Conservation (phyloP, 306 rosid genomes). For the Carpinus fangiana region DNA sequence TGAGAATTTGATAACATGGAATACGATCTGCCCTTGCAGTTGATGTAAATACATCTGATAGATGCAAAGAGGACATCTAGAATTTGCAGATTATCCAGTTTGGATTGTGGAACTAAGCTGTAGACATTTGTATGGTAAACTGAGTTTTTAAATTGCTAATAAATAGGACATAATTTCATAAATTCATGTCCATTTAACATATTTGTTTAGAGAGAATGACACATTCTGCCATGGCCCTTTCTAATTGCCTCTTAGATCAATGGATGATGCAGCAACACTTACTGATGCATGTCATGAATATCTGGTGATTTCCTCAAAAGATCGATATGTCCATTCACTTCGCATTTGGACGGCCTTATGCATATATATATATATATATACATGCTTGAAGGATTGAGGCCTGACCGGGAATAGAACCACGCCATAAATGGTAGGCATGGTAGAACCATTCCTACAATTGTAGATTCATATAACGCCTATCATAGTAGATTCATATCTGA, state of each 20-base stretch:
- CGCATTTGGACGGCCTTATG: neutral
- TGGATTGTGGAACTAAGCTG: conserved; percentile 5
- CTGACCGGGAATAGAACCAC: no score
- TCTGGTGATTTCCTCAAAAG: no score
- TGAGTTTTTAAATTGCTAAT: neutral
- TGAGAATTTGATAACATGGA: conserved; percentile 1
- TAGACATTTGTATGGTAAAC: neutral
- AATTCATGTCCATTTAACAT: neutral
- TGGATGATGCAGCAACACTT: neutral
- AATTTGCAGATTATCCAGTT: neutral
- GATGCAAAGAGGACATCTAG: conserved; percentile 5
- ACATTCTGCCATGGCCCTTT: neutral
- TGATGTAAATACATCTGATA: conserved; percentile 25
- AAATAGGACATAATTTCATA: neutral
- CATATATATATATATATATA: no score
- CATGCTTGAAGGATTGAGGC: neutral
- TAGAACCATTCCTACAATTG: no score
- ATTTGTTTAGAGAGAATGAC: neutral
- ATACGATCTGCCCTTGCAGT: conserved; percentile 1
- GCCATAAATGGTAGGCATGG: no score
- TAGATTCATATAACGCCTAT: no score
- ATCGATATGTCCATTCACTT: neutral
- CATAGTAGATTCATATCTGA: no score
- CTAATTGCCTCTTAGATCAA: neutral
- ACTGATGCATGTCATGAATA: neutral